A percentile compares a stretch with the other conserved stretches of the same genome.
These are phyloP conservation scores for Boletus sp. DNA, from an alignment of 768 basidiomycete genomes.

Conservation along the genomic window DNA sequence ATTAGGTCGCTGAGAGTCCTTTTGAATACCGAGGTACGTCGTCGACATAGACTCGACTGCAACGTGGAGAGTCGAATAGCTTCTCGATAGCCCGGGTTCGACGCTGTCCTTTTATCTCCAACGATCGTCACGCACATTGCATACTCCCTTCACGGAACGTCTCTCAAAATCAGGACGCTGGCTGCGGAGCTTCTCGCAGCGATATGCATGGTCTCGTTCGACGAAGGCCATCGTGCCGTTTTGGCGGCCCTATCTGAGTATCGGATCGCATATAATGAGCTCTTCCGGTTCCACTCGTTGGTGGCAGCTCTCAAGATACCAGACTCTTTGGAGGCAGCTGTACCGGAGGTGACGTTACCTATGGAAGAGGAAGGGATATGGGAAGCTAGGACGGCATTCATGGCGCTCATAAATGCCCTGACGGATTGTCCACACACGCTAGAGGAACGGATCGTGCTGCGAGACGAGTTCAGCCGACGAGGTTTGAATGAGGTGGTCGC, in stretches of 20 bases:
- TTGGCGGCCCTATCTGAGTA: slow-evolving; percentile 81
- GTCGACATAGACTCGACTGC: neutral
- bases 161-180: slow-evolving; percentile 66
- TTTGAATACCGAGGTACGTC: slow-evolving; percentile 75
- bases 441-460: slow-evolving; percentile 73
- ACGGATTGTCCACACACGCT: slow-evolving; percentile 72
- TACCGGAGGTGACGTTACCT: slow-evolving; percentile 34
- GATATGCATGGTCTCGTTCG: slow-evolving; percentile 70
- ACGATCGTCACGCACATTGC: slow-evolving; percentile 70
- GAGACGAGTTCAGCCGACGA: slow-evolving; percentile 80
- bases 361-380: slow-evolving; percentile 69
- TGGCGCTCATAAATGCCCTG: slow-evolving; percentile 79
- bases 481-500: slow-evolving; percentile 83
- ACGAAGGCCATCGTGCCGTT: slow-evolving; percentile 72
- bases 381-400: slow-evolving; percentile 75
- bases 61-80: neutral
- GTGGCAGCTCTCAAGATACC: slow-evolving; percentile 60
- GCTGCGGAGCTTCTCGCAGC: slow-evolving; percentile 81
- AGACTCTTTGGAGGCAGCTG: slow-evolving; percentile 39
- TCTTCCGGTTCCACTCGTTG: slow-evolving; percentile 78
- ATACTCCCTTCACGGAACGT: slow-evolving; percentile 64
- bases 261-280: slow-evolving; percentile 64
- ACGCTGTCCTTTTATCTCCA: slow-evolving; percentile 59
- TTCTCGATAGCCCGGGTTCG: slow-evolving; percentile 64
- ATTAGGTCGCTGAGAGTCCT: slow-evolving; percentile 80